Base-by-base conservation (phyloP, 2,329 filamentous ascomycete genomes). In the Fusarium nurragi region DNA sequence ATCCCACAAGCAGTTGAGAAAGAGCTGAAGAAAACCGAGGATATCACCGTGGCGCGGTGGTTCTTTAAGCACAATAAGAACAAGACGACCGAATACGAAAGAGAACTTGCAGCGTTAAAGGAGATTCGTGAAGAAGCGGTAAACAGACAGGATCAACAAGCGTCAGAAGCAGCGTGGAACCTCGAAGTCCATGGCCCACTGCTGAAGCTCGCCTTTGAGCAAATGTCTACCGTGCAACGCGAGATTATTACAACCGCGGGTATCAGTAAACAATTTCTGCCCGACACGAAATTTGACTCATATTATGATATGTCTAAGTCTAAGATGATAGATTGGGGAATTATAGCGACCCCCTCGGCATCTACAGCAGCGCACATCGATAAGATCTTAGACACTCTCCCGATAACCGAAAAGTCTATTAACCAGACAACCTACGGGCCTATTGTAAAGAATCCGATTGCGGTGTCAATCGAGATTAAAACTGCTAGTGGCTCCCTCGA, bases 101-200 rank as follows among this genome's bases (percentile, higher is more conserved):
- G 13, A 6, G 36, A 50, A 28, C 47, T 50, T 2, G 37, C 26
- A 19, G 26, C 37, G 7, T 14, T 50, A 5, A n/a, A 16, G 7
- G 21, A 50, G 21, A 34, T 50, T 14, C 8, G 19, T 34, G 25
- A 18, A 3, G 16, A 19, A n/a, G 37, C 47, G 8, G 19, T 22
- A 19, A 16, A 13, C 6, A 22, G 47, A n/a, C 14, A 39, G 19
- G 14, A 11, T 18, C 25, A 19, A 18, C 37, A 26, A 4, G 37
- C 37, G 21, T 48, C 32, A 26, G 49, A 59, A 23, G 32, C 36
- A 7, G 37, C 43, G 4, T 59, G 38, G 49, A 59, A 59, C 22
- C 14, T 59, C 21, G 38, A 59, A 11, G 18, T 37, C 36, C 36
- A 37, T 12, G 36, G 36, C 10, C 36, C 36, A 10, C 19, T 37